Conservation (phyloP, 202 grass and related monocot species). For the Cymbopogon flexuosus region DNA sequence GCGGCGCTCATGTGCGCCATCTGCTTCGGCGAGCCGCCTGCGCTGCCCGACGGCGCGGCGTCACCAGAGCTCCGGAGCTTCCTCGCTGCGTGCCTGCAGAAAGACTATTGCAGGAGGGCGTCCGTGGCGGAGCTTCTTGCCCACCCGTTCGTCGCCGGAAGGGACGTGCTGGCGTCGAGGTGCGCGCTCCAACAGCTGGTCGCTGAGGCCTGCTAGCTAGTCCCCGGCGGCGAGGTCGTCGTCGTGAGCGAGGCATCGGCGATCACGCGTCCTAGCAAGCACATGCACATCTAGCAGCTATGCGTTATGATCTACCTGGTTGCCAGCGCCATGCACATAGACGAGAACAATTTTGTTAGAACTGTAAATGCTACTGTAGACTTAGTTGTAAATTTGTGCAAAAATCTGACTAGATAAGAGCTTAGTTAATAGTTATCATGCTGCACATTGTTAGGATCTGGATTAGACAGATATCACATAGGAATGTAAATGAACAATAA, state of each 20-base stretch:
- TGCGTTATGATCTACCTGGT: neutral
- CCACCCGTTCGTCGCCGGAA: slow-evolving; percentile 60
- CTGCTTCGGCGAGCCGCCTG: slow-evolving; percentile 56
- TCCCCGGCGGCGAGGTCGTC: neutral
- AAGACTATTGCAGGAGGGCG: slow-evolving; percentile 54
- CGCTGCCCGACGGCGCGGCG: neutral
- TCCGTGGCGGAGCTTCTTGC: slow-evolving; percentile 61
- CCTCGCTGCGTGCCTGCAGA: slow-evolving; percentile 63
- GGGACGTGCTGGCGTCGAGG: slow-evolving; percentile 34
- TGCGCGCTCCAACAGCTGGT: slow-evolving; percentile 16
- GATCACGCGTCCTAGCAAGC: neutral
- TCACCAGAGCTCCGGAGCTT: slow-evolving; percentile 49
- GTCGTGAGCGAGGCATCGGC: neutral
- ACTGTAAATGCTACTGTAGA: neutral
- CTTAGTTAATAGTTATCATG: neutral
- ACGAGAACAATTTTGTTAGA: slow-evolving; percentile 26
- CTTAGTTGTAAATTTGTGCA: neutral
- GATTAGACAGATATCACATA: neutral
- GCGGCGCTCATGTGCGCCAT: slow-evolving; percentile 80
- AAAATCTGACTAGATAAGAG: neutral
- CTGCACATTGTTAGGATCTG: neutral
- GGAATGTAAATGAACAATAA: slow-evolving; percentile 9
- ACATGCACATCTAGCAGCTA: neutral
- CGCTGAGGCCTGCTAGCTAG: neutral
- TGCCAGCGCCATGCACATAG: neutral